phyloP scores from a whole-genome alignment of 2,329 filamentous ascomycete species.

The Stenocarpella maydis region DNA sequence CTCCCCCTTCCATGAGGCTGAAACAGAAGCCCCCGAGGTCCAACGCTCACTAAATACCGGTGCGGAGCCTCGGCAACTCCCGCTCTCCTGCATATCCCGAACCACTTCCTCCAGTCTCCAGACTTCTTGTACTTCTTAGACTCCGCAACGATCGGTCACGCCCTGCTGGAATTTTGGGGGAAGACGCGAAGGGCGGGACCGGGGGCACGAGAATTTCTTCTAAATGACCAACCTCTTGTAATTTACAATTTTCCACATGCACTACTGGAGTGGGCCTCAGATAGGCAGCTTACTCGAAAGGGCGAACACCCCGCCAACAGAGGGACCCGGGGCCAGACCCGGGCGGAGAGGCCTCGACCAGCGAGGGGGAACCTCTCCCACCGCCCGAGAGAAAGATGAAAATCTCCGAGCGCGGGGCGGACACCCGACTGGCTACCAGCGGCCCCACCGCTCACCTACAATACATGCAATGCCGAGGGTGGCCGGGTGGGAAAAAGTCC shows the following conservation, averaged over 20 bases:
- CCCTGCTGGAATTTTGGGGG: not conserved
- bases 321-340: too few species aligned
- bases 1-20: conserved; percentile 14
- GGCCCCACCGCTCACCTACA: not conserved
- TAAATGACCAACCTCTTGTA: too few species aligned
- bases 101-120: not conserved
- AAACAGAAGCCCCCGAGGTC: not conserved
- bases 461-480: not conserved
- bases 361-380: not conserved
- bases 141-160: not conserved
- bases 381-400: not conserved
- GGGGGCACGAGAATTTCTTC: not conserved
- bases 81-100: not conserved
- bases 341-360: not conserved
- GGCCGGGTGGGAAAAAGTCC: not conserved
- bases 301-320: too few species aligned
- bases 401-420: not conserved
- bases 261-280: too few species aligned
- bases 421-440: not conserved
- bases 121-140: not conserved
- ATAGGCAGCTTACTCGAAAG: not conserved
- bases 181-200: not conserved
- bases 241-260: not conserved
- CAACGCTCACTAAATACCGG: too few species aligned
- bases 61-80: conserved; percentile 8